These are phyloP conservation scores for Salix udensis DNA, from an alignment of 345 rosid species.

Conservation along the genomic window DNA sequence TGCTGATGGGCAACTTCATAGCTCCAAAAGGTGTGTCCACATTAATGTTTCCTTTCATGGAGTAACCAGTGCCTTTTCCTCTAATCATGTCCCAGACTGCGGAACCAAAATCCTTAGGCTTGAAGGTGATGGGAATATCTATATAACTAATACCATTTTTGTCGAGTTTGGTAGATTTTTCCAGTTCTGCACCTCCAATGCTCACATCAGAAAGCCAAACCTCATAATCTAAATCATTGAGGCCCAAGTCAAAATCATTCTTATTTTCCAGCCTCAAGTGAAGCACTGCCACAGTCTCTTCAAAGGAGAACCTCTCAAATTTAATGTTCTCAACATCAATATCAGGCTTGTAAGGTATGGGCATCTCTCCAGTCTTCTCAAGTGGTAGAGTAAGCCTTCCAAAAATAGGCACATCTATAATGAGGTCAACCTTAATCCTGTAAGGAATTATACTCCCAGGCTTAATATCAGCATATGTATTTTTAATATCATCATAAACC, in stretches of 20 bases:
- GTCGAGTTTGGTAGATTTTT: conserved; percentile 52
- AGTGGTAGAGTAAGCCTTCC: conserved; percentile 86
- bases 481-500: conserved; percentile 81
- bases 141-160: conserved; percentile 62
- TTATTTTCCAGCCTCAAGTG: conserved; percentile 75
- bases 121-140: conserved; percentile 78
- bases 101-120: conserved; percentile 95
- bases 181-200: conserved; percentile 71
- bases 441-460: conserved; percentile 92
- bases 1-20: conserved; percentile 89
- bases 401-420: conserved; percentile 79
- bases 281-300: conserved; percentile 81
- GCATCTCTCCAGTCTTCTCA: conserved; percentile 95
- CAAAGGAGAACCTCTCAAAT: conserved; percentile 76
- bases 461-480: conserved; percentile 69
- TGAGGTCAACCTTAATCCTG: conserved; percentile 73
- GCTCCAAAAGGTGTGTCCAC: conserved; percentile 92
- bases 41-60: conserved; percentile 75
- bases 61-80: conserved; percentile 88
- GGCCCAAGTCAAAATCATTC: conserved; percentile 90
- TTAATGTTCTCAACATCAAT: conserved; percentile 73
- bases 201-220: conserved; percentile 69
- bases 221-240: conserved; percentile 76
- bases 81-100: conserved; percentile 98
- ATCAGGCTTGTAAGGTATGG: conserved; percentile 91